These are phyloP conservation scores for Xylariaceae sp. DNA, from an alignment of 2,329 filamentous ascomycete species.

Conservation along the genomic window DNA sequence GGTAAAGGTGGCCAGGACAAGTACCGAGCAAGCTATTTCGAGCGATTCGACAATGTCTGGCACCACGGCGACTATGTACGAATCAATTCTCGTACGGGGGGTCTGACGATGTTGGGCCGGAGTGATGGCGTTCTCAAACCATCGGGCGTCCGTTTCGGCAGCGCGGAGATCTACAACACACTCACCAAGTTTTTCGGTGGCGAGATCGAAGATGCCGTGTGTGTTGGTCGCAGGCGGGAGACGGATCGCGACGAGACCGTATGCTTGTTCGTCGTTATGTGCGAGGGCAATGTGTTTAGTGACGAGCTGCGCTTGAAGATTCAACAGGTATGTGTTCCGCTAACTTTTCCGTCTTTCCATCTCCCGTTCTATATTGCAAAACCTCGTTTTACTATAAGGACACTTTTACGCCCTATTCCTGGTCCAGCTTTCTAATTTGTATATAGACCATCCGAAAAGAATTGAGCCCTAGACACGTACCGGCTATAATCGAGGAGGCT, in stretches of 20 bases:
- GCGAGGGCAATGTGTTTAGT: conserved; percentile 50
- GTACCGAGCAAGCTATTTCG: conserved; percentile 83
- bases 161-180: conserved; percentile 95
- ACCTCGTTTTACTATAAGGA: not conserved
- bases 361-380: not conserved
- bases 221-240: conserved; percentile 69
- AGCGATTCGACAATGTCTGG: conserved; percentile 74
- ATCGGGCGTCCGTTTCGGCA: conserved; percentile 83
- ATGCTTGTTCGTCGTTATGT: conserved; percentile 80
- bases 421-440: not conserved
- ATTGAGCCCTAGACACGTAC: conserved; percentile 84
- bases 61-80: conserved; percentile 91
- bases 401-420: too few species aligned
- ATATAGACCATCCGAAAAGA: conserved; percentile 60
- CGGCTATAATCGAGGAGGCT: conserved; percentile 73
- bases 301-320: conserved; percentile 58
- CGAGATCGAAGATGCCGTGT: conserved; percentile 79
- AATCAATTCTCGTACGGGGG: conserved; percentile 63
- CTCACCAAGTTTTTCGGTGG: conserved; percentile 73
- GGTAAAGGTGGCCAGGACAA: conserved; percentile 65
- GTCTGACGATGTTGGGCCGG: conserved; percentile 83
- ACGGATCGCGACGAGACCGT: conserved; percentile 79
- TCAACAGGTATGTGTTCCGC: conserved; percentile 40
- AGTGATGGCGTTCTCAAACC: conserved; percentile 94
- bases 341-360: too few species aligned